Percentiles rank a stretch among this genome's conserved stretches.
Evolutionary conservation across 345 rosid genomes (phyloP).

Genomic region (Turnera subulata): DNA sequence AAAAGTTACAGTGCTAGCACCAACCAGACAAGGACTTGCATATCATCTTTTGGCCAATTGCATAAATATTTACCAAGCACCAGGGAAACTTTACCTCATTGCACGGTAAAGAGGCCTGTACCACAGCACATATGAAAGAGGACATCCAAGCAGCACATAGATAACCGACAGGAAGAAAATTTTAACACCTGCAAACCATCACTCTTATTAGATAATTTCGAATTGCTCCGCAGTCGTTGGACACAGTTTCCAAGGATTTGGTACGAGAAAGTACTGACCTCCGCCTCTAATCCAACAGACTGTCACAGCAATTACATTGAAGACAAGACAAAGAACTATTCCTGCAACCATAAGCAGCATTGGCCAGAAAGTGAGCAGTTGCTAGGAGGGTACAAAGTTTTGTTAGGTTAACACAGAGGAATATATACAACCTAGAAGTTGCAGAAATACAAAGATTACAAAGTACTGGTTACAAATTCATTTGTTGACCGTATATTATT

Average conservation of each 20-base stretch:
- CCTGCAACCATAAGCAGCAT: slow-evolving; percentile 46
- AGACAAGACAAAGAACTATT: slow-evolving; percentile 76
- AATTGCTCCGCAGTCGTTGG: slow-evolving; percentile 5
- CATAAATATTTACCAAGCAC: slow-evolving; percentile 2
- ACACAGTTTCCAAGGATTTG: slow-evolving; percentile 5
- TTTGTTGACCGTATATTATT: too few species aligned
- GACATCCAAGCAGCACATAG: slow-evolving; percentile 78
- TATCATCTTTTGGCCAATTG: too few species aligned
- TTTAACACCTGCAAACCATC: slow-evolving; percentile 59
- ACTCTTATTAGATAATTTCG: slow-evolving; percentile 18
- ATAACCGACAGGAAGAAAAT: slow-evolving; percentile 87
- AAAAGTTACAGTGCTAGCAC: too few species aligned
- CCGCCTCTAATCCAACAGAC: slow-evolving; percentile 94
- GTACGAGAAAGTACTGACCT: slow-evolving; percentile 43
- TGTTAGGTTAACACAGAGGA: too few species aligned
- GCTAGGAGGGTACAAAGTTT: too few species aligned
- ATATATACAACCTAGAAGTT: too few species aligned
- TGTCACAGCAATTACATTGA: slow-evolving; percentile 73
- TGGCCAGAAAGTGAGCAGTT: neutral
- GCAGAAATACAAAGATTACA: too few species aligned
- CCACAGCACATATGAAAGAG: slow-evolving; percentile 90
- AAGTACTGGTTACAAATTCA: too few species aligned
- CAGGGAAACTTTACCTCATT: slow-evolving; percentile 56
- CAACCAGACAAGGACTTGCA: too few species aligned
- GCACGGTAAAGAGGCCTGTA: slow-evolving; percentile 97